Percentiles rank a stretch among this genome's conserved stretches.
Conservation (phyloP, 306 rosid genomes). For the Vigna nakashimae region DNA sequence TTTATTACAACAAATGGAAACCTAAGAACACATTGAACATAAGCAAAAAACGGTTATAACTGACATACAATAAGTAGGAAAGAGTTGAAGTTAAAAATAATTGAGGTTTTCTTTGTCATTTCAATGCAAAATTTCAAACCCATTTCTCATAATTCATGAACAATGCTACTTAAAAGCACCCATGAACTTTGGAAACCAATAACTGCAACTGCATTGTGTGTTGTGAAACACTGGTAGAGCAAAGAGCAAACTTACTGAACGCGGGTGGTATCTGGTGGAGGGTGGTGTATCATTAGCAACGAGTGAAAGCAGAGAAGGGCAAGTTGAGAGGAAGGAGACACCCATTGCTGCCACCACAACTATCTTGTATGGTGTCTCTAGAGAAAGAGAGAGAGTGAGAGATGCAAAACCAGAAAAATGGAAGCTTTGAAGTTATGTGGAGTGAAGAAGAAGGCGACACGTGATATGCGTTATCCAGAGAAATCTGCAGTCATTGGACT, state of each 20-base stretch:
- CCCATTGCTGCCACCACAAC: slow-evolving; percentile 56
- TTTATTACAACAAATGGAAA: slow-evolving; percentile 60
- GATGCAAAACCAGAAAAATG: slow-evolving; percentile 10
- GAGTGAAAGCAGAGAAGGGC: slow-evolving; percentile 59
- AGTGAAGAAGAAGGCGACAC: slow-evolving; percentile 6
- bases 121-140: neutral
- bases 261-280: slow-evolving; percentile 53
- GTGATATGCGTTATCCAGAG: slow-evolving; percentile 47
- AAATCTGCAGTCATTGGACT: slow-evolving; percentile 44
- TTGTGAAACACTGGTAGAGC: neutral
- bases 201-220: slow-evolving; percentile 29
- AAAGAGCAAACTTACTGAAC: slow-evolving; percentile 61
- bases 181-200: slow-evolving; percentile 11
- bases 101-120: neutral
- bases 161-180: slow-evolving; percentile 11
- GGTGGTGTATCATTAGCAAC: slow-evolving; percentile 48
- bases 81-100: slow-evolving; percentile 16
- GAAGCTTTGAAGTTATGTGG: slow-evolving; percentile 35
- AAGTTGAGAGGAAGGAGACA: slow-evolving; percentile 71
- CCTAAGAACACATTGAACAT: slow-evolving; percentile 50
- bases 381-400: neutral
- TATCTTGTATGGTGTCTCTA: slow-evolving; percentile 21
- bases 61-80: neutral
- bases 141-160: slow-evolving; percentile 22
- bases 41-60: slow-evolving; percentile 14